phyloP scores from a whole-genome alignment of 2,329 filamentous ascomycete genomes.

The Harringtonia aguacate region DNA sequence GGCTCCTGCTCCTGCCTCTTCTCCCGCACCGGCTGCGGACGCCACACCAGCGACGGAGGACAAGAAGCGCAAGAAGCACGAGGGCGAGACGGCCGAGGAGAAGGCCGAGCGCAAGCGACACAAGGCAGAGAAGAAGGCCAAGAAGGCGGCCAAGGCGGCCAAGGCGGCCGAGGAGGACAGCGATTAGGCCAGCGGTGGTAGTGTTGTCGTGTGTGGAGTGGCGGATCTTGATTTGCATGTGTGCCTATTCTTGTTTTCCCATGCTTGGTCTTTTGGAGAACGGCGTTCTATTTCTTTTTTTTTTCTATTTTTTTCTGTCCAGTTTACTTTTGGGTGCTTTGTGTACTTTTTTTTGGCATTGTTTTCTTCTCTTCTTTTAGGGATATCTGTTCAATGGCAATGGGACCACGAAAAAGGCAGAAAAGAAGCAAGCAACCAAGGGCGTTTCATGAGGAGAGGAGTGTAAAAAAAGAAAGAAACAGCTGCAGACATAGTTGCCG shows the following conservation, averaged over 20 bases:
- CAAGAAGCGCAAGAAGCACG: constrained; percentile 77
- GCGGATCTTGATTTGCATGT: no score
- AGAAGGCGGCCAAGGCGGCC: constrained; percentile 14
- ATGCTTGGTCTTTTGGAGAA: no score
- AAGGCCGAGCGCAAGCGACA: constrained; percentile 28
- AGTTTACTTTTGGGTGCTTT: neutral
- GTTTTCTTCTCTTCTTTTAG: neutral
- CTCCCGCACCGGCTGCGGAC: neutral
- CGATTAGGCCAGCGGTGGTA: neutral
- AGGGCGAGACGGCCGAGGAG: constrained; percentile 63
- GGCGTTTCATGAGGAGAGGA: neutral
- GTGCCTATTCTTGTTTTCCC: neutral
- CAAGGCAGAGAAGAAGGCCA: constrained; percentile 22
- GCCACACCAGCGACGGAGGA: constrained; percentile 25
- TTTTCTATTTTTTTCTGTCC: neutral
- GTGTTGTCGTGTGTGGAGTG: no score
- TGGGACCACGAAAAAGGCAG: no score
- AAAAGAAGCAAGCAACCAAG: neutral
- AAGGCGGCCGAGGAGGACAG: constrained; percentile 1
- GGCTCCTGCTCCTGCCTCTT: constrained; percentile 3
- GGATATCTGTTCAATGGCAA: no score
- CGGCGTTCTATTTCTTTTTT: no score
- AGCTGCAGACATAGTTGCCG: neutral
- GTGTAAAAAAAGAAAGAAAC: no score
- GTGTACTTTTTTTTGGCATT: neutral